These are phyloP conservation scores for Haplosporangium sp. DNA, from an alignment of 371 early-diverging fungal genomes.

Conservation along the genomic window DNA sequence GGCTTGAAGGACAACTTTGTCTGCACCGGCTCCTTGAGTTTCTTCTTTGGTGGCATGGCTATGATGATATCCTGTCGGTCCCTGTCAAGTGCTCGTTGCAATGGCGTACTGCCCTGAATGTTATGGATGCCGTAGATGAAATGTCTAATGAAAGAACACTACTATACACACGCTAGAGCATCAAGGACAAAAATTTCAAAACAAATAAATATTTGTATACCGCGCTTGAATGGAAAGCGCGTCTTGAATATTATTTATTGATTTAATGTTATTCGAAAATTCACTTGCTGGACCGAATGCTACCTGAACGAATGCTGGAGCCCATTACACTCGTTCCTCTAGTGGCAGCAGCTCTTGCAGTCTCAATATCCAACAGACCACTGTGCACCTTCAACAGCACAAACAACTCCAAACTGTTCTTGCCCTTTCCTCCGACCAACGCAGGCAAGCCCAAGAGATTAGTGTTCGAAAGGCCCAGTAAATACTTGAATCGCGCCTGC, in stretches of 20 bases:
- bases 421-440: slow-evolving; percentile 47
- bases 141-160: too few relatives aligned
- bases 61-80: not conserved
- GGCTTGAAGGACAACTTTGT: slow-evolving; percentile 45
- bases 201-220: too few relatives aligned
- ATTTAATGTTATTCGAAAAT: too few relatives aligned
- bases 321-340: slow-evolving; percentile 8
- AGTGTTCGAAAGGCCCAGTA: slow-evolving; percentile 39
- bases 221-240: not conserved
- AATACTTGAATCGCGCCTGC: slow-evolving; percentile 41
- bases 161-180: too few relatives aligned
- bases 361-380: slow-evolving; percentile 47
- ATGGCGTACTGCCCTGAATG: too few relatives aligned
- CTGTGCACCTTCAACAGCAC: slow-evolving; percentile 44
- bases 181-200: too few relatives aligned
- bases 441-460: slow-evolving; percentile 38
- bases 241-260: too few relatives aligned
- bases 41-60: slow-evolving; percentile 46
- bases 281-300: slow-evolving; percentile 22
- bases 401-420: slow-evolving; percentile 48
- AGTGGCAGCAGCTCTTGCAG: slow-evolving; percentile 27
- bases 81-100: not conserved
- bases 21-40: slow-evolving; percentile 24
- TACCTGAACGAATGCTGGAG: slow-evolving; percentile 18
- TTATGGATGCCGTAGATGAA: too few relatives aligned